Evolutionary conservation across 1,139 yeast species (phyloP).

Genomic region (Taphrina populina): DNA sequence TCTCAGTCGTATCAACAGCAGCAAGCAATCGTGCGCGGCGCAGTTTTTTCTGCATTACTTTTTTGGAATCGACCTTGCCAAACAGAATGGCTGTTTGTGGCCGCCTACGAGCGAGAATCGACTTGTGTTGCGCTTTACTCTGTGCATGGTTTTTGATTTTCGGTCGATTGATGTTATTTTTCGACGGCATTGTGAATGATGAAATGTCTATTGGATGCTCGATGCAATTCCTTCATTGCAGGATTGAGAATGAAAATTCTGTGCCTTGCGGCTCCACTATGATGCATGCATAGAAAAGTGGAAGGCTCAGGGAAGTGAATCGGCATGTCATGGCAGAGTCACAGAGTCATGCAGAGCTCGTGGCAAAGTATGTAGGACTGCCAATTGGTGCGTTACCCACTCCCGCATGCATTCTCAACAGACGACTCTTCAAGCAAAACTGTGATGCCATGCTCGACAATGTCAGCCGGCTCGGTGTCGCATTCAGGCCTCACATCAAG

Average conservation of each 20-base stretch:
- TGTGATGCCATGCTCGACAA: slow-evolving; percentile 49
- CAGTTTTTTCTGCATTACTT: slow-evolving; percentile 42
- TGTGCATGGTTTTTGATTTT: slow-evolving; percentile 2
- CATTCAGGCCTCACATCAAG: slow-evolving; percentile 69
- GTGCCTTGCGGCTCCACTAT: too few relatives aligned
- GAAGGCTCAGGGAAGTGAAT: too few relatives aligned
- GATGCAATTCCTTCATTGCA: too few relatives aligned
- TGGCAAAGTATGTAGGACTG: slow-evolving; percentile 43
- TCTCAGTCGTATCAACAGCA: slow-evolving; percentile 38
- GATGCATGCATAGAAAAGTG: too few relatives aligned
- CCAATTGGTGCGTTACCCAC: slow-evolving; percentile 52
- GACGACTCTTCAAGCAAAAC: slow-evolving; percentile 47
- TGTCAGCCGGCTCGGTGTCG: slow-evolving; percentile 44
- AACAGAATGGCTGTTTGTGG: slow-evolving; percentile 38
- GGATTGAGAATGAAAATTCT: too few relatives aligned
- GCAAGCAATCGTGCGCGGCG: slow-evolving; percentile 39
- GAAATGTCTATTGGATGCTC: too few relatives aligned
- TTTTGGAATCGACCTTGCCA: slow-evolving; percentile 38
- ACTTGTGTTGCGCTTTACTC: slow-evolving; percentile 17
- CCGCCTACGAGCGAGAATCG: slow-evolving; percentile 37
- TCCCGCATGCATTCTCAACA: slow-evolving; percentile 55
- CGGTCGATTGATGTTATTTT: slow-evolving; percentile 9
- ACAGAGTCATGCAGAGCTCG: too few relatives aligned
- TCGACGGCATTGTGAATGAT: slow-evolving; percentile 21
- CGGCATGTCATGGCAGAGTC: too few relatives aligned